Base-by-base conservation (phyloP, 2,329 filamentous ascomycete species). In the Alternaria brassicae region DNA sequence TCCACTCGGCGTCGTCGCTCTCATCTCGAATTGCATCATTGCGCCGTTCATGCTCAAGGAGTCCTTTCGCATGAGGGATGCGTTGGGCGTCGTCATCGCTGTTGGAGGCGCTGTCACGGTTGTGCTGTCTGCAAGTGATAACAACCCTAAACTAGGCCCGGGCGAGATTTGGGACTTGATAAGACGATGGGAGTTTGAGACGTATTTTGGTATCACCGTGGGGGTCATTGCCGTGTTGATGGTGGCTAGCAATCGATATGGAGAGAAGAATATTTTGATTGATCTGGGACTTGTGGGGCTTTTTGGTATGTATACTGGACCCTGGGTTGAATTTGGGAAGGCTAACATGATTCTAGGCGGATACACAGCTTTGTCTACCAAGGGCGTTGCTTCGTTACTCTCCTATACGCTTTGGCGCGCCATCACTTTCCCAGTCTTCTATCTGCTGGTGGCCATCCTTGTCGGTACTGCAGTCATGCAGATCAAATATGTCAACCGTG, bases 1-100 rank as follows among this genome's bases (percentile, higher is more conserved):
- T 32, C 95, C 95, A 0, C 83, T 99, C 6, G 95, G 95, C 9
- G 95, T 99, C n/a, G 95, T 99, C 12, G 95, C 95, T 2, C 83
- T 99, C 62, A 89, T 99, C 44, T 97, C 93, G 42, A 99, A 99
- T 79, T 99, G 95, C 78, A 87, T 99, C 60, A 97, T 99, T 74
- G 95, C 95, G 2, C 95, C 95, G 0, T 88, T 95, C 62, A 89
- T 99, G 83, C 89, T 99, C 66, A 93, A 97, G 73, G 95, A 99
- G 80, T 85, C 84, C 50, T 97, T 99, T 72, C 89, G 95, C 32
- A 84, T 84, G 68, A 87, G 92, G 50, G 95, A 99, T 78, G 90
- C 93, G 45, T 88, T 91, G 81, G 95, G 95, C 9, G 94, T 99
- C 5, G 77, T 97, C 27, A 87, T 98, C 65, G 91, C 95, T 25